Evolutionary conservation across 2,329 filamentous ascomycete species (phyloP).

Genomic region (Ambrosiella xylebori): DNA sequence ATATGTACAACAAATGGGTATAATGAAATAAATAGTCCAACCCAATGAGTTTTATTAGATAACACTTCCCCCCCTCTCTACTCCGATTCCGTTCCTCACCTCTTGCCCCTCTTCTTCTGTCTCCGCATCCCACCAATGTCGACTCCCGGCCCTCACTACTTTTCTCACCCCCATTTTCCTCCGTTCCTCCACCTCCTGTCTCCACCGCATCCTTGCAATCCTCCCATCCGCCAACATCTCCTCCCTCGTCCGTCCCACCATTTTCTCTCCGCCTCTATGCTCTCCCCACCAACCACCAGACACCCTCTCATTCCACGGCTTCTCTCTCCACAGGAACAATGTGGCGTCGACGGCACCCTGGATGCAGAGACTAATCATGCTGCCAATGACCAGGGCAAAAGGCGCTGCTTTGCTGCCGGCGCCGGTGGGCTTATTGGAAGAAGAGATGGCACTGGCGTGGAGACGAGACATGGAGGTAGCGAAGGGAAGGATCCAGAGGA

Average conservation of each 20-base stretch:
- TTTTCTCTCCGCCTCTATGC: slow-evolving; percentile 7
- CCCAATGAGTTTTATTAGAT: neutral
- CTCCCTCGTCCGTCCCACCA: slow-evolving; percentile 30
- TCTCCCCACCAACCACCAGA: slow-evolving; percentile 14
- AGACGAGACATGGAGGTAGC: slow-evolving; percentile 45
- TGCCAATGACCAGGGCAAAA: slow-evolving; percentile 36
- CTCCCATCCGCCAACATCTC: slow-evolving; percentile 35
- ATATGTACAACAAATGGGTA: slow-evolving; percentile 7
- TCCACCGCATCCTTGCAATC: slow-evolving; percentile 29
- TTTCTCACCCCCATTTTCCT: slow-evolving; percentile 2
- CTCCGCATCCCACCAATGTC: slow-evolving; percentile 24
- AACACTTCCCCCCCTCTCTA: neutral
- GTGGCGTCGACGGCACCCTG: slow-evolving; percentile 52
- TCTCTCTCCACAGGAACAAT: slow-evolving; percentile 53
- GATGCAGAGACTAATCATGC: slow-evolving; percentile 40
- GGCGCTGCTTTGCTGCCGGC: slow-evolving; percentile 19
- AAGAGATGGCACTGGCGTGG: slow-evolving; percentile 18
- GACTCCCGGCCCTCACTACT: neutral
- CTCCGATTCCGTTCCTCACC: neutral
- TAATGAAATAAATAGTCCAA: neutral
- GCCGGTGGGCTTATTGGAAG: slow-evolving; percentile 14
- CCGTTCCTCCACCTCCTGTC: slow-evolving; percentile 27
- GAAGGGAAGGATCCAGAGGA: slow-evolving; percentile 58
- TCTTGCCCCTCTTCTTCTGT: neutral
- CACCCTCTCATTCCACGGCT: slow-evolving; percentile 32